Base-by-base conservation (phyloP, 305 asterid species). In the Solanum aculeatissimum region DNA sequence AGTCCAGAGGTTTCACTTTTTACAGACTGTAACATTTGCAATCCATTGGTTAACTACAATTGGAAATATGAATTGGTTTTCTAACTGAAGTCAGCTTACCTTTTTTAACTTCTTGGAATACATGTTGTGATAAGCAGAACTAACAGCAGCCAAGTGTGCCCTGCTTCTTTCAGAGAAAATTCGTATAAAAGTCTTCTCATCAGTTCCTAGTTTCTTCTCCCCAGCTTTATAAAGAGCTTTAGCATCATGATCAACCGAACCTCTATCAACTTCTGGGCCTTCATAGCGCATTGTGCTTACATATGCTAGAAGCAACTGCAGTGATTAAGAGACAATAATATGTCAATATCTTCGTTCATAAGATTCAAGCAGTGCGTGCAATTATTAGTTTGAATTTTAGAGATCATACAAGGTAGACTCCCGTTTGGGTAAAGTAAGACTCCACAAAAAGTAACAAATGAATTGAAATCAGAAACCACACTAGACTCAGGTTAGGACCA, bases 131-230 rank as follows among this genome's bases (percentile, higher is more conserved):
- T 97, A 97, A 87, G 93, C 93, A 90, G 93, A 81, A 85, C 89
- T 85, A 87, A 97, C 94, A 51, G 90, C 91, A 38, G 92, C 93
- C 91, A 97, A 85, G 80, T 97, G 98, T 13, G 97, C 90, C 84
- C 93, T 86, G 89, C 98, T 95, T 87, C 93, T 90, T 88, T 91
- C 96, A 80, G 95, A 87, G 86, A 97, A 95, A 29, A 97, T 89
- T 85, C 84, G 93, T 66, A 95, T 89, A 86, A 97, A 97, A 70
- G 91, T 89, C 83, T 87, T 91, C 91, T 97, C 99, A 66, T 97
- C 99, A 58, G 98, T 97, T 86, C 99, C 98, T 29, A 97, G 66
- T 91, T 83, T 95, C 91, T 88, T 97, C 86, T 95, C 99, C 63
- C 99, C 99, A 47, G 99, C 98, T 89, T 93, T 97, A 72, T 42